Evolutionary conservation across 2,329 filamentous ascomycete genomes (phyloP).

Genomic region (Neurospora sp.): DNA sequence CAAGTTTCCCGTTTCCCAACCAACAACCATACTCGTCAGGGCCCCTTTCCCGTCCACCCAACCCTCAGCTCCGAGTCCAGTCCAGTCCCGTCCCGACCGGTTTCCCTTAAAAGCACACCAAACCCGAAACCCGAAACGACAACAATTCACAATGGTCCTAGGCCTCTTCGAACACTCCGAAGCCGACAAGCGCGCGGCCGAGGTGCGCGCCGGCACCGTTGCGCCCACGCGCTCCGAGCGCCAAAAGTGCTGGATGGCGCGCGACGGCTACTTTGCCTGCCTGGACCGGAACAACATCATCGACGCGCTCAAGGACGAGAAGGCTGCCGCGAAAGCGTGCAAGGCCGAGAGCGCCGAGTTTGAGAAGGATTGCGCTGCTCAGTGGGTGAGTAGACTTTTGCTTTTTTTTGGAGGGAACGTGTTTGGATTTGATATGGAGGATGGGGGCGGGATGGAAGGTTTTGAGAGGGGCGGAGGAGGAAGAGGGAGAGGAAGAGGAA

Average conservation of each 20-base stretch:
- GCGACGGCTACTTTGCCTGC: slow-evolving; percentile 82
- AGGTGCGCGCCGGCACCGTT: slow-evolving; percentile 47
- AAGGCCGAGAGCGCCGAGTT: slow-evolving; percentile 44
- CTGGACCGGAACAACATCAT: slow-evolving; percentile 74
- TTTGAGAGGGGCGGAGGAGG: slow-evolving; percentile 14
- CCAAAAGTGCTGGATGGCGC: slow-evolving; percentile 76
- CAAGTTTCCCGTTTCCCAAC: neutral
- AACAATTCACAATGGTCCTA: slow-evolving; percentile 30
- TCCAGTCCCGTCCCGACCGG: too few relatives aligned
- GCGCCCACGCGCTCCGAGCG: slow-evolving; percentile 81
- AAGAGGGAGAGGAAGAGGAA: slow-evolving; percentile 14
- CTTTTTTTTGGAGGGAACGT: too few relatives aligned
- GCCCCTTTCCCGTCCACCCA: neutral
- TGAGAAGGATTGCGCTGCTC: slow-evolving; percentile 74
- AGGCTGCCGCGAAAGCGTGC: slow-evolving; percentile 30
- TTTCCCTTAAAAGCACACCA: too few relatives aligned
- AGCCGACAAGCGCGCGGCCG: slow-evolving; percentile 38
- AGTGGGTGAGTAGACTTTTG: slow-evolving; percentile 60
- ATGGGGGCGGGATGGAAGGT: slow-evolving; percentile 1
- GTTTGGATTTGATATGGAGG: neutral
- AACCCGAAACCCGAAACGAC: neutral
- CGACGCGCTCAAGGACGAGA: slow-evolving; percentile 45
- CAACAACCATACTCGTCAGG: neutral
- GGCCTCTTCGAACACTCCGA: slow-evolving; percentile 27
- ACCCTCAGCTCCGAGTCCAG: too few relatives aligned